Percentiles rank a stretch among this genome's conserved stretches.
Evolutionary conservation across 1,139 yeast genomes (phyloP).

Genomic region (Lodderomyces margitis): DNA sequence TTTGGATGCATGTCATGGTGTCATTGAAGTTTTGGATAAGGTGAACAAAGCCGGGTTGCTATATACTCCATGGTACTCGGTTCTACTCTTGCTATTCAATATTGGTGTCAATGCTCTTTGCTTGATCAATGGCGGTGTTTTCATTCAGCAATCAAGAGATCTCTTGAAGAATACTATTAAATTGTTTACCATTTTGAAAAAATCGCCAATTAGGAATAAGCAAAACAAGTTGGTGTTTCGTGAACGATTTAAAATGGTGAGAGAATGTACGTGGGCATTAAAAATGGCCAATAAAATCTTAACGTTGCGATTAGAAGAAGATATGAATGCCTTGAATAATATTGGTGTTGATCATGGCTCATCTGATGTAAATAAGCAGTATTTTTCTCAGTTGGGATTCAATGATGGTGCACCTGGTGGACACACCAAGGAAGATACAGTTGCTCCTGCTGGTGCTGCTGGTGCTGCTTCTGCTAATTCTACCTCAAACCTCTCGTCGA

Average conservation of each 20-base stretch:
- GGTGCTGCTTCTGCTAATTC: not conserved
- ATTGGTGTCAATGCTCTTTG: slow-evolving; percentile 47
- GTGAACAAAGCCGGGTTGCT: slow-evolving; percentile 35
- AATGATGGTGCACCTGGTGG: not conserved
- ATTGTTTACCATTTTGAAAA: slow-evolving; percentile 26
- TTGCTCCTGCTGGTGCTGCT: too few species aligned
- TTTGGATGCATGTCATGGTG: slow-evolving; percentile 35
- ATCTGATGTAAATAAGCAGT: slow-evolving; percentile 49
- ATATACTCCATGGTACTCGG: slow-evolving; percentile 56
- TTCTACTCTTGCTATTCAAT: slow-evolving; percentile 45
- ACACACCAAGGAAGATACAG: too few species aligned
- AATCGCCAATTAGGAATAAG: slow-evolving; percentile 32
- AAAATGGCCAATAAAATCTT: slow-evolving; percentile 55
- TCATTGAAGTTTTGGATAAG: slow-evolving; percentile 32
- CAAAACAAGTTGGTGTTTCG: slow-evolving; percentile 34
- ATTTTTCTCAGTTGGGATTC: slow-evolving; percentile 46
- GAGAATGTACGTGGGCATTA: slow-evolving; percentile 64
- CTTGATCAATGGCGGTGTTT: slow-evolving; percentile 44
- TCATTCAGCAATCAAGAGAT: slow-evolving; percentile 23
- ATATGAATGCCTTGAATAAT: slow-evolving; percentile 31
- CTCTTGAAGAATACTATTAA: slow-evolving; percentile 27
- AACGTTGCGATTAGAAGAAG: slow-evolving; percentile 44
- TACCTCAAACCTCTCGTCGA: not conserved
- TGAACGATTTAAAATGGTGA: slow-evolving; percentile 56
- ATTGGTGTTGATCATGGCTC: slow-evolving; percentile 60